phyloP scores from a whole-genome alignment of 805 yeast species.

The Diddensiella transvaalensis region DNA sequence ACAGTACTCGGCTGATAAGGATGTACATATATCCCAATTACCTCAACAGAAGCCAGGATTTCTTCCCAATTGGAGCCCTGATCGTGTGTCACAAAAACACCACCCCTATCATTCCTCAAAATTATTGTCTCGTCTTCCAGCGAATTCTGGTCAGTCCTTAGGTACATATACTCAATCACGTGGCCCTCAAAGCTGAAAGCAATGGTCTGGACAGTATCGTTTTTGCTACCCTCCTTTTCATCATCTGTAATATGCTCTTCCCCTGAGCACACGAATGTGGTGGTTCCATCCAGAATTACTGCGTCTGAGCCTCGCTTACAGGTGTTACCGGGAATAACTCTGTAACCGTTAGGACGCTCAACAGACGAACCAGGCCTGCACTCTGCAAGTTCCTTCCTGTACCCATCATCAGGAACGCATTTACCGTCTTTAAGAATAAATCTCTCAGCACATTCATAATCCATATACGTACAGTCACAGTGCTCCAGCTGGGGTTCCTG shows the following conservation, averaged over 20 bases:
- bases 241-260: slow-evolving; percentile 13
- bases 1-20: slow-evolving; percentile 55
- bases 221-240: slow-evolving; percentile 35
- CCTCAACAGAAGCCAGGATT: slow-evolving; percentile 40
- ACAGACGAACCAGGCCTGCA: slow-evolving; percentile 32
- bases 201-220: slow-evolving; percentile 36
- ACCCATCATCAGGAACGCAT: slow-evolving; percentile 44
- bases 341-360: slow-evolving; percentile 38
- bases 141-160: slow-evolving; percentile 47
- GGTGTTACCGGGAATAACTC: slow-evolving; percentile 42
- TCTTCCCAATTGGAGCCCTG: slow-evolving; percentile 53
- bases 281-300: slow-evolving; percentile 2
- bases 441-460: slow-evolving; percentile 61
- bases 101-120: slow-evolving; percentile 49
- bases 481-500: slow-evolving; percentile 43
- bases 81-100: slow-evolving; percentile 64
- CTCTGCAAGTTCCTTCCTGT: slow-evolving; percentile 30
- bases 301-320: slow-evolving; percentile 38
- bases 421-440: slow-evolving; percentile 34
- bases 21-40: slow-evolving; percentile 59
- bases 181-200: slow-evolving; percentile 48
- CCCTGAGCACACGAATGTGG: neutral
- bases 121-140: slow-evolving; percentile 63
- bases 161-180: slow-evolving; percentile 54
- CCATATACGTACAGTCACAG: slow-evolving; percentile 62